Conservation (phyloP, 2,329 filamentous ascomycete species). For the Plenodomus lindquistii region DNA sequence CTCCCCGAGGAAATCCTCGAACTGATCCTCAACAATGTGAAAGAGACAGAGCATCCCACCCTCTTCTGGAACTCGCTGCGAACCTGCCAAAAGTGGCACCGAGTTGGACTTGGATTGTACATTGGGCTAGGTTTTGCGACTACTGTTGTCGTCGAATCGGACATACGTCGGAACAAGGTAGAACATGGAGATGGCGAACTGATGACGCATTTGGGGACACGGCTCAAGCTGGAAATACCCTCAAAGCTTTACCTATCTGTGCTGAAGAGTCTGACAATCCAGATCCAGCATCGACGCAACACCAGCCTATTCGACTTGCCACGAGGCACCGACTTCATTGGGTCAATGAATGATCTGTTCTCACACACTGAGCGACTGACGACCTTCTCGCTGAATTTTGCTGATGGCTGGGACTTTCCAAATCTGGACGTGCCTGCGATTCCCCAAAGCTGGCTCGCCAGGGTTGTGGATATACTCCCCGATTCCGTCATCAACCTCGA, state of each 20-base stretch:
- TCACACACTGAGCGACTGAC: constrained; percentile 2
- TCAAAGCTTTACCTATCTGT: constrained; percentile 11
- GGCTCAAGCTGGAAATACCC: constrained; percentile 1
- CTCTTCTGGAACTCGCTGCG: constrained; percentile 9
- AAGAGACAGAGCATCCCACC: not conserved
- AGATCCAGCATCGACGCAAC: constrained; percentile 10
- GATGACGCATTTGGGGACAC: not conserved
- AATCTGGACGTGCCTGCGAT: constrained; percentile 13
- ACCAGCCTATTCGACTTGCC: constrained; percentile 1
- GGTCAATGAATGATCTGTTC: constrained; percentile 4
- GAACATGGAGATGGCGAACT: not conserved
- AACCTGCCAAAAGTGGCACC: constrained; percentile 15
- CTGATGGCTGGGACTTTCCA: constrained; percentile 19
- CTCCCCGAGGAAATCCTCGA: constrained; percentile 17
- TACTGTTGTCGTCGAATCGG: constrained; percentile 12
- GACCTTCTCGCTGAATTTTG: constrained; percentile 15
- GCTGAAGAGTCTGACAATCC: constrained; percentile 14
- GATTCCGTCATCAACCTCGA: constrained; percentile 15
- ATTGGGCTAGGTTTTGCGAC: constrained; percentile 7
- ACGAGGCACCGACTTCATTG: constrained; percentile 5
- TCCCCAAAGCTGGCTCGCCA: constrained; percentile 10
- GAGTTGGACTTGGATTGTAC: constrained; percentile 12
- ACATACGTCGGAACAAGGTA: constrained; percentile 6
- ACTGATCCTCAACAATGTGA: constrained; percentile 5
- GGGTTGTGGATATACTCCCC: constrained; percentile 9